Conservation (phyloP, 331 rosid species). For the Telfairia occidentalis region DNA sequence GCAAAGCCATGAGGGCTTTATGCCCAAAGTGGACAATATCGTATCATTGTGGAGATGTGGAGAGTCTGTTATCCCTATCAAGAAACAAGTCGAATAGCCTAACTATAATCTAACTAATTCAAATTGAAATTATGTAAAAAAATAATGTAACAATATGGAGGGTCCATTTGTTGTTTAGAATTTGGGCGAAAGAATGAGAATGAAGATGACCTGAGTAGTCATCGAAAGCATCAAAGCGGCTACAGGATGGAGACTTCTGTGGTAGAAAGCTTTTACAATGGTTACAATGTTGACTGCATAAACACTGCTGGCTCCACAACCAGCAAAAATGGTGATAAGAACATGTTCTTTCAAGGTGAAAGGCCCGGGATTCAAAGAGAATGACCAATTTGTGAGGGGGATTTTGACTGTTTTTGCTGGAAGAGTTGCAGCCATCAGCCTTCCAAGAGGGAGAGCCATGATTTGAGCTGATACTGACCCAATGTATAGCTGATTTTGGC, state of each 20-base stretch:
- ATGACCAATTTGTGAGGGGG: slow-evolving; percentile 15
- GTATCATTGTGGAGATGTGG: no score
- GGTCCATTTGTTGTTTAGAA: no score
- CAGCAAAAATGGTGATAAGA: slow-evolving; percentile 37
- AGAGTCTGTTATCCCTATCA: no score
- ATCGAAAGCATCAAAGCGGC: slow-evolving; percentile 24
- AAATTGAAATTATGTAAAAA: no score
- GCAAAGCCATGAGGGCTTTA: no score
- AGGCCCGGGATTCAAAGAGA: slow-evolving; percentile 37
- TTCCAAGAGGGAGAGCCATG: slow-evolving; percentile 27
- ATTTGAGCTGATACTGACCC: slow-evolving; percentile 29
- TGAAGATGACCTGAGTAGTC: slow-evolving; percentile 23
- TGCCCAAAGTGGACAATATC: no score
- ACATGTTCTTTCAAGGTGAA: slow-evolving; percentile 35
- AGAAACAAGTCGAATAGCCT: no score
- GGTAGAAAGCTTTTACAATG: slow-evolving; percentile 32
- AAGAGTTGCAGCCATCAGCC: slow-evolving; percentile 22
- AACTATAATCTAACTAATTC: no score
- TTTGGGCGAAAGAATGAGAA: no score
- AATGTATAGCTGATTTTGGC: slow-evolving; percentile 20
- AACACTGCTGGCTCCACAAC: slow-evolving; percentile 23
- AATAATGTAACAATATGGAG: no score
- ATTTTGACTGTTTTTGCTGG: slow-evolving; percentile 8
- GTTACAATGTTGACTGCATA: slow-evolving; percentile 28
- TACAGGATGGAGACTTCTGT: slow-evolving; percentile 8